phyloP scores from a whole-genome alignment of 2,329 filamentous ascomycete genomes.

The Phyllachora maydis region DNA sequence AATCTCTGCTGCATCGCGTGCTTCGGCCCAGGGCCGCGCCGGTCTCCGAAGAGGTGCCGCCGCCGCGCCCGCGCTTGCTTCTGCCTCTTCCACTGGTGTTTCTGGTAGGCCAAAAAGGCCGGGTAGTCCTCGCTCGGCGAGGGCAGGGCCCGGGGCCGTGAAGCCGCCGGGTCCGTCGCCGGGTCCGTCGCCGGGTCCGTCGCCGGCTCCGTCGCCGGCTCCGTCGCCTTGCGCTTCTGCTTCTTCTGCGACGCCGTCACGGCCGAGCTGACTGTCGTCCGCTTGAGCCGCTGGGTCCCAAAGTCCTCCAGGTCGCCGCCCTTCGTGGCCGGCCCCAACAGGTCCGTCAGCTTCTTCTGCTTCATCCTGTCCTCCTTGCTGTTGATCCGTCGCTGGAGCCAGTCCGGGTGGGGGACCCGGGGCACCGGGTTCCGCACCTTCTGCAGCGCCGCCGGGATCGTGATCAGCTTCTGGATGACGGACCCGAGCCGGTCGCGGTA shows the following conservation, averaged over 20 bases:
- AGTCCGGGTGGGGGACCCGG: constrained; percentile 83
- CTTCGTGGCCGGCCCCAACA: constrained; percentile 40
- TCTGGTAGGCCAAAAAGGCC: constrained; percentile 82
- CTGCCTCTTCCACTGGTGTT: constrained; percentile 97
- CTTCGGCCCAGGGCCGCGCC: constrained; percentile 43
- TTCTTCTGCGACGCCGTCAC: constrained; percentile 34
- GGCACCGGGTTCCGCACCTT: constrained; percentile 91
- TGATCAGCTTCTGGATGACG: constrained; percentile 97
- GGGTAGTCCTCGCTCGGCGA: constrained; percentile 69
- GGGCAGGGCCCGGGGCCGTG: constrained; percentile 68
- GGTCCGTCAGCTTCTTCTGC: constrained; percentile 94
- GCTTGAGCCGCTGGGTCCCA: constrained; percentile 45
- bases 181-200: constrained; percentile 52
- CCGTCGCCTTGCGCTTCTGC: constrained; percentile 57
- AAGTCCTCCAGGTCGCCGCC: constrained; percentile 53
- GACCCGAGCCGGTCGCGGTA: constrained; percentile 90
- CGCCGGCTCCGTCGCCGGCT: constrained; percentile 32
- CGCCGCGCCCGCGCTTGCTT: constrained; percentile 72
- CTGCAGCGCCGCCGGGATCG: constrained; percentile 89
- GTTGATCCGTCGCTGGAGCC: constrained; percentile 84
- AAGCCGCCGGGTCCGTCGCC: constrained; percentile 66
- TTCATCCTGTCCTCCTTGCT: constrained; percentile 95
- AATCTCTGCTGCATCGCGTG: constrained; percentile 50
- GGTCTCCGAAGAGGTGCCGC: constrained; percentile 83
- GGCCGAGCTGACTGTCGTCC: constrained; percentile 32